Percentiles rank a stretch among this genome's conserved stretches.
phyloP scores from a whole-genome alignment of 352 stramenopile genomes.

The Halophytophthora batemanensis region DNA sequence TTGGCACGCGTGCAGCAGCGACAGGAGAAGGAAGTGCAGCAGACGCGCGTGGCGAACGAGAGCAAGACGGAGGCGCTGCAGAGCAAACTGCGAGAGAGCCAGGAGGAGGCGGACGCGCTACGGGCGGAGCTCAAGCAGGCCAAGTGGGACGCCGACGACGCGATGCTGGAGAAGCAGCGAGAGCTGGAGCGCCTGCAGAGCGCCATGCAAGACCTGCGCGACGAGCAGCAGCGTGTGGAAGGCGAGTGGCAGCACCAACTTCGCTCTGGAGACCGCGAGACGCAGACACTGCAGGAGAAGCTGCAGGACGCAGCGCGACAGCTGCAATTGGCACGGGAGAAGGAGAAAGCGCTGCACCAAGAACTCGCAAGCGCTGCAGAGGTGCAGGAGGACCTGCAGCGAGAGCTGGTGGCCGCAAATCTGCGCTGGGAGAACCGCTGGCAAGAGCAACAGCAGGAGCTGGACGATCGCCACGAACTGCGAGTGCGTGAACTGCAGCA shows the following conservation, averaged over 20 bases:
- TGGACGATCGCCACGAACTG: conserved; percentile 40
- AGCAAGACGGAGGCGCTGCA: conserved; percentile 44
- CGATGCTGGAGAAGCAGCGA: conserved; percentile 53
- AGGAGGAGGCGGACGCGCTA: conserved; percentile 46
- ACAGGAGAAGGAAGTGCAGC: conserved; percentile 47
- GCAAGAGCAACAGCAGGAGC: conserved; percentile 59
- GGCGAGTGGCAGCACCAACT: conserved; percentile 57
- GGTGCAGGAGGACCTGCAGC: conserved; percentile 61
- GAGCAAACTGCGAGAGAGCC: conserved; percentile 41
- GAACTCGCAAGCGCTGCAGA: conserved; percentile 50
- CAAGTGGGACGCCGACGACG: conserved; percentile 63
- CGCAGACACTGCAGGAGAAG: conserved; percentile 40
- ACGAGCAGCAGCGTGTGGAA: conserved; percentile 40
- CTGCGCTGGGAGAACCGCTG: conserved; percentile 69
- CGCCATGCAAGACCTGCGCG: conserved; percentile 51
- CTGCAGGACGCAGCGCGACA: conserved; percentile 43
- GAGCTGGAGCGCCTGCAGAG: conserved; percentile 47
- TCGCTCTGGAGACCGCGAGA: conserved; percentile 41
- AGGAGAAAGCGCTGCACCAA: conserved; percentile 57
- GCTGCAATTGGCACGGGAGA: conserved; percentile 52
- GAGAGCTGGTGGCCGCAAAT: conserved; percentile 58
- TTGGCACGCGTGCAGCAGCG: conserved; percentile 40
- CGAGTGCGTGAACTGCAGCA: conserved; percentile 54
- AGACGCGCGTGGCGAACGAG: conserved; percentile 22
- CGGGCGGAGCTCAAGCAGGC: conserved; percentile 59